These are phyloP conservation scores for Gastrolobium villosum DNA, from an alignment of 306 rosid species.

Conservation along the genomic window DNA sequence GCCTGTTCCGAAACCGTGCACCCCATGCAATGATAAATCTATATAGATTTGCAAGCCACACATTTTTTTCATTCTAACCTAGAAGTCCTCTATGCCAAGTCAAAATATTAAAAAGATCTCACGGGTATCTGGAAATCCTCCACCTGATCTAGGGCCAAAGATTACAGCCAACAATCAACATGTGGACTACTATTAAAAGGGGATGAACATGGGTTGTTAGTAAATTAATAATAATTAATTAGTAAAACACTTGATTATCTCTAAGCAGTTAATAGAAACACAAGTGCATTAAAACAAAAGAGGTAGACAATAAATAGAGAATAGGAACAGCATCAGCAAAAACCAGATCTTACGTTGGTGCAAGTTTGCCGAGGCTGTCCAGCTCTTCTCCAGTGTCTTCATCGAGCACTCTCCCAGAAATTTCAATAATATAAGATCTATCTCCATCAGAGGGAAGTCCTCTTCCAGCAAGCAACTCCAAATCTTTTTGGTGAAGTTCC, in stretches of 20 bases:
- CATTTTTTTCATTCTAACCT: slow-evolving; percentile 7
- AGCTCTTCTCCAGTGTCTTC: slow-evolving; percentile 94
- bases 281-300: slow-evolving; percentile 1
- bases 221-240: slow-evolving; percentile 25
- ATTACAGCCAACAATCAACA: slow-evolving; percentile 3
- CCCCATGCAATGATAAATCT: slow-evolving; percentile 15
- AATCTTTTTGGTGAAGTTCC: slow-evolving; percentile 88
- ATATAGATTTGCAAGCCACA: not conserved
- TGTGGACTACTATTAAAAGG: not conserved
- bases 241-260: slow-evolving; percentile 27
- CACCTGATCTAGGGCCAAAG: slow-evolving; percentile 15
- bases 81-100: not conserved
- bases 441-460: slow-evolving; percentile 84
- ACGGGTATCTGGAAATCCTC: not conserved
- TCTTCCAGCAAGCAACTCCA: slow-evolving; percentile 85
- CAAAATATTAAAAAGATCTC: slow-evolving; percentile 26
- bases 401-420: slow-evolving; percentile 91
- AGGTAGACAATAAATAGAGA: not conserved
- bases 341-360: slow-evolving; percentile 85
- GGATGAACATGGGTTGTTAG: not conserved
- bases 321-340: slow-evolving; percentile 11
- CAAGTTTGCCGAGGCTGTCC: slow-evolving; percentile 96
- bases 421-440: slow-evolving; percentile 86
- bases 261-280: slow-evolving; percentile 30
- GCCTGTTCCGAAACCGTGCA: not conserved